Percentiles rank a stretch among this genome's conserved stretches.
Evolutionary conservation across 2,329 filamentous ascomycete genomes (phyloP).

Genomic region (Cladophialophora exuberans): DNA sequence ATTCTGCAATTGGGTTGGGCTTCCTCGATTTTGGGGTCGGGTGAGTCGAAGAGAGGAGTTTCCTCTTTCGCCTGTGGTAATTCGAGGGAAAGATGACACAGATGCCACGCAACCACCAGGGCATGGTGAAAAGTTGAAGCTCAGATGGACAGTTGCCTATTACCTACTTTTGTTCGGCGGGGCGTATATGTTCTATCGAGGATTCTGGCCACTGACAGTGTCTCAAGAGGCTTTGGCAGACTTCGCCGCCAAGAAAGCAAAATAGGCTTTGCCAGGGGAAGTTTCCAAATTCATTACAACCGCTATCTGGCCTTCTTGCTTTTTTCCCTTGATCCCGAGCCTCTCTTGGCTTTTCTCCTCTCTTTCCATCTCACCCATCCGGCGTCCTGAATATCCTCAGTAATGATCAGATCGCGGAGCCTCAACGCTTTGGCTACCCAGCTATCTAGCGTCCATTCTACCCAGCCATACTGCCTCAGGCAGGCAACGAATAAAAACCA

Average conservation of each 20-base stretch:
- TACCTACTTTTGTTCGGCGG: constrained; percentile 77
- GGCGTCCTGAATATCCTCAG: constrained; percentile 85
- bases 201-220: constrained; percentile 73
- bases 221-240: constrained; percentile 42
- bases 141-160: constrained; percentile 75
- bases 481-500: constrained; percentile 80
- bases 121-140: constrained; percentile 40
- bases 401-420: constrained; percentile 79
- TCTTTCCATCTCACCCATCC: constrained; percentile 93
- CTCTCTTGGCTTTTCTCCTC: constrained; percentile 43
- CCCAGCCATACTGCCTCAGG: constrained; percentile 67
- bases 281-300: neutral
- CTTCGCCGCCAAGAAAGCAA: constrained; percentile 7
- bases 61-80: constrained; percentile 30
- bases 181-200: constrained; percentile 69
- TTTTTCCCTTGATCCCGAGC: neutral
- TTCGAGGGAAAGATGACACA: constrained; percentile 47
- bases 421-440: constrained; percentile 68
- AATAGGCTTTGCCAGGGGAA: neutral
- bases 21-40: constrained; percentile 82
- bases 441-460: constrained; percentile 73
- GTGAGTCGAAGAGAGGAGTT: constrained; percentile 58
- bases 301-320: constrained; percentile 20
- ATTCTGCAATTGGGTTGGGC: constrained; percentile 91
- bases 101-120: constrained; percentile 31